These are phyloP conservation scores for Stramenopiles sp. DNA, from an alignment of 352 stramenopile genomes.

Conservation along the genomic window DNA sequence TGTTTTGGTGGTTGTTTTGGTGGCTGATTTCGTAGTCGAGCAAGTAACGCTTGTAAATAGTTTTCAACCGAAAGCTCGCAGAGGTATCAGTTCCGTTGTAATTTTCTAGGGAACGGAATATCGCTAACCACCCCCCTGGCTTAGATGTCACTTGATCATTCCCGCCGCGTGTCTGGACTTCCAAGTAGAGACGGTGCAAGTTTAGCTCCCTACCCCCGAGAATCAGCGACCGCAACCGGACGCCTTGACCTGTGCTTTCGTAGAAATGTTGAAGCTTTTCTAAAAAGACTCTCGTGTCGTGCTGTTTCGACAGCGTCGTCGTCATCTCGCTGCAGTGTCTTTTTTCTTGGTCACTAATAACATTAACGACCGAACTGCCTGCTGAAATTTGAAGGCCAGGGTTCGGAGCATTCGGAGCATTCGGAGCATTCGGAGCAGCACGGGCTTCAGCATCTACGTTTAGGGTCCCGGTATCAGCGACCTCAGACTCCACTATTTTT, in stretches of 20 bases:
- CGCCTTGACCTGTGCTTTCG: background rate
- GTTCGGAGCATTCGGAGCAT: too few relatives aligned
- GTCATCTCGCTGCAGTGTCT: too few relatives aligned
- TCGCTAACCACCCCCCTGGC: background rate
- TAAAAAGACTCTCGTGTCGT: background rate
- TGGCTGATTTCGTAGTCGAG: background rate
- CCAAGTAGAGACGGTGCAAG: background rate
- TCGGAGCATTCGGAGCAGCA: too few relatives aligned
- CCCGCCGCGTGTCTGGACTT: background rate
- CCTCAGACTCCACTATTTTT: too few relatives aligned
- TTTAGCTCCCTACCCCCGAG: background rate
- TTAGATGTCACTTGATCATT: background rate
- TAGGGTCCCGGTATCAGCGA: too few relatives aligned
- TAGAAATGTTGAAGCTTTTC: background rate
- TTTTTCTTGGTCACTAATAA: too few relatives aligned
- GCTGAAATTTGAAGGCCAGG: too few relatives aligned
- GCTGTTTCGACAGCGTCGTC: background rate
- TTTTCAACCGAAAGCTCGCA: slow-evolving; percentile 6
- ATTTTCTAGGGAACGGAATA: background rate
- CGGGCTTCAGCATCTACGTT: too few relatives aligned
- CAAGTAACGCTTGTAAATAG: background rate
- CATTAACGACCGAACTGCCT: too few relatives aligned
- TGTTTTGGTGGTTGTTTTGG: too few relatives aligned
- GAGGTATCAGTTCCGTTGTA: background rate
- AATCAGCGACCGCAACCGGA: background rate